Percentiles rank a stretch among this genome's conserved stretches.
phyloP scores from a whole-genome alignment of 106 monocot genomes.

The Agapanthus africanus region DNA sequence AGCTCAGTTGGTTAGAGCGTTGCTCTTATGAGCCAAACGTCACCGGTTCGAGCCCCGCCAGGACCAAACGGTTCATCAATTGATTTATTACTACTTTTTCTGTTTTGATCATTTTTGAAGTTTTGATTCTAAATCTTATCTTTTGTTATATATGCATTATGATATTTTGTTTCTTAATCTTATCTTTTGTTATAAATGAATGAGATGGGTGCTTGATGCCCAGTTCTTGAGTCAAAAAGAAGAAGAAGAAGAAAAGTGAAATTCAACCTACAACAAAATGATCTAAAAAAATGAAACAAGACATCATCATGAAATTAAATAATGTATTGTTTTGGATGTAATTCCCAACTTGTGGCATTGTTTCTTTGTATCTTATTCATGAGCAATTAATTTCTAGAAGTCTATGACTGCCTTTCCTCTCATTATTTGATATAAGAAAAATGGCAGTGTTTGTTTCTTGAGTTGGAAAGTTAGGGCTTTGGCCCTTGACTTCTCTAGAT shows the following conservation, averaged over 20 bases:
- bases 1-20: conserved; percentile 99
- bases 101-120: too few relatives aligned
- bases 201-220: too few relatives aligned
- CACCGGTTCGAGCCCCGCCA: conserved; percentile 99
- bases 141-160: too few relatives aligned
- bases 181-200: too few relatives aligned
- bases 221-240: too few relatives aligned
- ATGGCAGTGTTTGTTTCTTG: too few relatives aligned
- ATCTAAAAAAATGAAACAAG: not conserved
- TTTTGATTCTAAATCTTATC: too few relatives aligned
- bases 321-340: not conserved
- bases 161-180: too few relatives aligned
- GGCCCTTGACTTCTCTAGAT: not conserved
- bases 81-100: too few relatives aligned
- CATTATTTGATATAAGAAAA: not conserved
- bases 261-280: not conserved
- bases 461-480: not conserved
- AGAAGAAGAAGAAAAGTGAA: not conserved
- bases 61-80: too few relatives aligned
- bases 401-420: too few relatives aligned
- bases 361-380: not conserved
- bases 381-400: not conserved
- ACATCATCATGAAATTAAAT: too few relatives aligned
- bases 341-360: not conserved
- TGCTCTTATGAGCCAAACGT: conserved; percentile 99